Conservation (phyloP, 306 rosid genomes). For the Corylus americana region DNA sequence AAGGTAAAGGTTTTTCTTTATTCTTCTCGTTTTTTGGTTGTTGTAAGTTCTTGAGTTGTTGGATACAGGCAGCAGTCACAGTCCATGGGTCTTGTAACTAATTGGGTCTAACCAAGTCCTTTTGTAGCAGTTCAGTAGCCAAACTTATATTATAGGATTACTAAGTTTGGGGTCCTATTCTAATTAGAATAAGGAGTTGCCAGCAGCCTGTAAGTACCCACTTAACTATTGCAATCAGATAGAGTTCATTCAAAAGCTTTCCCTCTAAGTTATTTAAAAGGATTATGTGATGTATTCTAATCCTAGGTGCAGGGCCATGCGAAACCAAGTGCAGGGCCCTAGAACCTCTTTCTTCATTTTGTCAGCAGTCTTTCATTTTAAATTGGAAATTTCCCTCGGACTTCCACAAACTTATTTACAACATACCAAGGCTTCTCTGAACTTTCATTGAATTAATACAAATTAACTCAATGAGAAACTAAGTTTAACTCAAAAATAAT, state of each 20-base stretch:
- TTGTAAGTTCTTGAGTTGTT: background rate
- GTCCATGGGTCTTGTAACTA: background rate
- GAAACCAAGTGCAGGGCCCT: background rate
- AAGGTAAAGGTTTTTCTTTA: background rate
- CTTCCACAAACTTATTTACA: background rate
- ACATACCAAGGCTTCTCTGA: background rate
- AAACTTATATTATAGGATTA: background rate
- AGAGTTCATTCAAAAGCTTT: background rate
- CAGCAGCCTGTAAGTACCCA: background rate
- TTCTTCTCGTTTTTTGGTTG: background rate
- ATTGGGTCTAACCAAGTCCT: background rate
- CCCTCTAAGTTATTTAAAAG: background rate
- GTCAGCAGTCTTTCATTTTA: background rate
- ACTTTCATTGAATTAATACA: background rate
- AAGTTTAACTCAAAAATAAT: background rate
- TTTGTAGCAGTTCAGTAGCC: background rate
- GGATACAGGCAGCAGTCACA: background rate
- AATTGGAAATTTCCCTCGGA: background rate
- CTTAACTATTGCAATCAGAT: background rate
- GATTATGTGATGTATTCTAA: background rate
- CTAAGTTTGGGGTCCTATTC: background rate
- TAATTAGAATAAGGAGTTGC: background rate
- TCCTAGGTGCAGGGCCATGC: background rate
- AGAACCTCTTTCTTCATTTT: background rate
- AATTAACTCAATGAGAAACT: background rate